A percentile compares a stretch with the other conserved stretches of the same genome.
These are phyloP conservation scores for Colletotrichum ledebouriae DNA, from an alignment of 2,329 filamentous ascomycete species.

Conservation along the genomic window DNA sequence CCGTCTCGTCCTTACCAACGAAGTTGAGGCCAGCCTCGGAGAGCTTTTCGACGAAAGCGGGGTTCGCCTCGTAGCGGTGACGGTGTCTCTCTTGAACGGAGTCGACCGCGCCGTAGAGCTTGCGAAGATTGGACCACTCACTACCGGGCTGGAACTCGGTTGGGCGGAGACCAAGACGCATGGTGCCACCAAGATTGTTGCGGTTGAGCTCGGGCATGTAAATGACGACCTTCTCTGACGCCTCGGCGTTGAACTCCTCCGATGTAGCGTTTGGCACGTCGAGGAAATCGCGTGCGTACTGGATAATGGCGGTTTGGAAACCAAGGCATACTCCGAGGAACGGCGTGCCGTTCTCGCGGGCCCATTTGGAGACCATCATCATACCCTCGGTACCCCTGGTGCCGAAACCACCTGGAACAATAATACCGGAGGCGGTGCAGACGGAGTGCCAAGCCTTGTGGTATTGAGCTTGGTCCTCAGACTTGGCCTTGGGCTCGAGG, in stretches of 20 bases:
- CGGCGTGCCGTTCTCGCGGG: constrained; percentile 82
- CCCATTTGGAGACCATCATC: constrained; percentile 89
- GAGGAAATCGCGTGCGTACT: constrained; percentile 84
- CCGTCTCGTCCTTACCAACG: constrained; percentile 83
- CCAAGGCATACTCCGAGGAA: constrained; percentile 91
- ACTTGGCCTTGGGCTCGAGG: constrained; percentile 76
- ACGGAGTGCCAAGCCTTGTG: constrained; percentile 89
- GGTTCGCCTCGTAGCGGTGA: constrained; percentile 93
- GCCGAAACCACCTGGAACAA: constrained; percentile 85
- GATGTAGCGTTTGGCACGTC: constrained; percentile 69
- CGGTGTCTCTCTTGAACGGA: constrained; percentile 81
- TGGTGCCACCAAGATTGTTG: constrained; percentile 84
- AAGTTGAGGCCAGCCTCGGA: constrained; percentile 79
- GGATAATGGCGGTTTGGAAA: constrained; percentile 93
- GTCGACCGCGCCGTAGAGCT: constrained; percentile 74
- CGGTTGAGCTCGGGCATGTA: constrained; percentile 93
- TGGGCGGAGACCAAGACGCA: constrained; percentile 83
- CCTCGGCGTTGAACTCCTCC: constrained; percentile 67
- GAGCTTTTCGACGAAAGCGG: constrained; percentile 77
- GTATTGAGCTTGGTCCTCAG: constrained; percentile 77
- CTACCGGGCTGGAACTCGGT: constrained; percentile 81
- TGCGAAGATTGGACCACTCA: constrained; percentile 83
- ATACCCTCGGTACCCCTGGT: constrained; percentile 88
- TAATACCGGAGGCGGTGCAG: constrained; percentile 75
- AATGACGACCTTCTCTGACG: constrained; percentile 80